These are phyloP conservation scores for Ammopiptanthus mongolicus DNA, from an alignment of 306 rosid species.

Conservation along the genomic window DNA sequence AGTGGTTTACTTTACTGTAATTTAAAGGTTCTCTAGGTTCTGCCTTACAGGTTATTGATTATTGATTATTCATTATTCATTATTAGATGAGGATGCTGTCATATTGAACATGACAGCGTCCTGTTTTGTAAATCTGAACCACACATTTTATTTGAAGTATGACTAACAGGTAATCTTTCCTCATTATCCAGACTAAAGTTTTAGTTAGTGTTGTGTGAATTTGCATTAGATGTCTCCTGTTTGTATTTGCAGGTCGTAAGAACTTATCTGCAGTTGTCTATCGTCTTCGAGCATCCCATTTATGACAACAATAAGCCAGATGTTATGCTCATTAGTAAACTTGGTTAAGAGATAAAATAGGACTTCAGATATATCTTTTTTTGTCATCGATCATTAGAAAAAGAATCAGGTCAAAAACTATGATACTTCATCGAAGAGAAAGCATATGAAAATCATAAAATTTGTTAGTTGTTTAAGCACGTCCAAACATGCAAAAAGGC, in stretches of 20 bases:
- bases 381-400: no score
- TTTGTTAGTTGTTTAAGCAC: neutral
- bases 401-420: no score
- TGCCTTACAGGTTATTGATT: neutral
- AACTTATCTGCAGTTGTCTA: neutral
- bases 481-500: no score
- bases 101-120: slow-evolving; percentile 22
- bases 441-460: neutral
- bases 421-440: no score
- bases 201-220: neutral
- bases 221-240: neutral
- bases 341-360: no score
- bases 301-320: neutral
- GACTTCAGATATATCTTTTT: no score
- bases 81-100: slow-evolving; percentile 8
- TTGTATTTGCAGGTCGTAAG: neutral
- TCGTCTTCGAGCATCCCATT: neutral
- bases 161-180: slow-evolving; percentile 1
- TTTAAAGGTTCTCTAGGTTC: slow-evolving; percentile 23
- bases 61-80: neutral
- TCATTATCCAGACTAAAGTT: neutral
- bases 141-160: slow-evolving; percentile 13
- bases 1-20: slow-evolving; percentile 27
- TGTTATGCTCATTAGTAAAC: no score
- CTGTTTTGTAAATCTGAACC: slow-evolving; percentile 30